phyloP scores from a whole-genome alignment of 2,329 filamentous ascomycete species.

The Trichoderma polysporum region DNA sequence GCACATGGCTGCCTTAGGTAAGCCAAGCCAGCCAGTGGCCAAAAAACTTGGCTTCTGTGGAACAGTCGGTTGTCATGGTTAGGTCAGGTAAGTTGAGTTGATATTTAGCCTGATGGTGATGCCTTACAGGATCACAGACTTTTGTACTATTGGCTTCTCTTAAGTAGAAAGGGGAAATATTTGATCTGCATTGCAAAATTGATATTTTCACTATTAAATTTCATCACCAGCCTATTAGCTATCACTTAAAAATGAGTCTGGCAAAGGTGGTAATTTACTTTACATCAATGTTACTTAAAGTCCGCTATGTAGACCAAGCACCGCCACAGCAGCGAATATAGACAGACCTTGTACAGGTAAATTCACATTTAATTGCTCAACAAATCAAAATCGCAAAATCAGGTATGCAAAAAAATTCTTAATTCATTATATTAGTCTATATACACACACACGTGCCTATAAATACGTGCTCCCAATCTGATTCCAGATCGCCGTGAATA shows the following conservation, averaged over 20 bases:
- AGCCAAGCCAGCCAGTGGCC: slow-evolving; percentile 11
- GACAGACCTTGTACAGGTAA: not conserved
- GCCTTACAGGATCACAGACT: not conserved
- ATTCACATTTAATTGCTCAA: not conserved
- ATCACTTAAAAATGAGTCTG: too few relatives aligned
- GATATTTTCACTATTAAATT: too few relatives aligned
- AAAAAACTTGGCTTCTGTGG: not conserved
- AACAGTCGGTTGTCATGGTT: not conserved
- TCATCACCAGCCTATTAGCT: too few relatives aligned
- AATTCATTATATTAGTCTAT: not conserved
- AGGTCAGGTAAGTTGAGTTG: not conserved
- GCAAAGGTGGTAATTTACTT: too few relatives aligned
- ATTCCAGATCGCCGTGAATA: not conserved
- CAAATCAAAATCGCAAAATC: not conserved
- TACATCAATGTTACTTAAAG: too few relatives aligned
- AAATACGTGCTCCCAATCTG: not conserved
- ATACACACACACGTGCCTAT: not conserved
- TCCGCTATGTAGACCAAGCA: too few relatives aligned
- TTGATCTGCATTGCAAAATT: not conserved
- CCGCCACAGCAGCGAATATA: not conserved
- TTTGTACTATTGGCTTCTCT: not conserved
- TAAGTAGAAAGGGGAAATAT: not conserved
- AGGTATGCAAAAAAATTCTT: not conserved
- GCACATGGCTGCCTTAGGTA: slow-evolving; percentile 19
- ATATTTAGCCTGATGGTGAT: not conserved